Evolutionary conservation across 345 rosid species (phyloP), one percentile per base, ranked within the genome.

Genomic region (Pelargonium nanum): DNA sequence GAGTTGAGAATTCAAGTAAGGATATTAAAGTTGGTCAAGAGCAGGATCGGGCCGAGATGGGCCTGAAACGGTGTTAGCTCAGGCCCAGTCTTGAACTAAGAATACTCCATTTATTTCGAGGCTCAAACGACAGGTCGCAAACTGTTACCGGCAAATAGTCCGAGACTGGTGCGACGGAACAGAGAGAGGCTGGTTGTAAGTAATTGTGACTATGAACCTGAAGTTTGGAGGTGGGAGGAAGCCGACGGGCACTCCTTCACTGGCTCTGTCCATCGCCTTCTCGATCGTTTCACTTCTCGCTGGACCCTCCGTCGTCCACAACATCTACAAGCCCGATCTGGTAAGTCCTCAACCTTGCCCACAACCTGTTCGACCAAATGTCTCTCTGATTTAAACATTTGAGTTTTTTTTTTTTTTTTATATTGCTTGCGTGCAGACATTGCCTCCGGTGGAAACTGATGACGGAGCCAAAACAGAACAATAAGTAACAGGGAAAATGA

Each of bases 291-390:
- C 96, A 19, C 84, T 89, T 45, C 87, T 89, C 15, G 75, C 77
- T 9, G 96, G 96, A 22, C 89, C 91, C 56, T 86, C 96, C 17
- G 55, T 84, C 20, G 89, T 85, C 59, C 89, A 85, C 79, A 83
- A 80, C 71, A 62, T 87, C 45, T 75, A 80, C 72, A 81, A 81
- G 61, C 94, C 94, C 9, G 65, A 82, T 64, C 89, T 85, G 26
- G 89, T 83, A 87, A 71, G 21, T 23, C 21, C 30, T 15, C 19
- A 50, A 55, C 0, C 6, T 24, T n/a, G 75, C 61, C 50, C 65
- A 50, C 21, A 53, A 62, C 19, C 21, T 74, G 83, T 80, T 84
- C 61, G 86, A 74, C 68, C 61, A 72, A 80, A 77, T 82, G 82
- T 28, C 74, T 22, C 44, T 6, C 9, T 6, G 48, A 4, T 30